A percentile compares a stretch with the other conserved stretches of the same genome.
Evolutionary conservation across 495 filamentous ascomycete genomes (phyloP).

Genomic region (Pseudevernia furfuracea): DNA sequence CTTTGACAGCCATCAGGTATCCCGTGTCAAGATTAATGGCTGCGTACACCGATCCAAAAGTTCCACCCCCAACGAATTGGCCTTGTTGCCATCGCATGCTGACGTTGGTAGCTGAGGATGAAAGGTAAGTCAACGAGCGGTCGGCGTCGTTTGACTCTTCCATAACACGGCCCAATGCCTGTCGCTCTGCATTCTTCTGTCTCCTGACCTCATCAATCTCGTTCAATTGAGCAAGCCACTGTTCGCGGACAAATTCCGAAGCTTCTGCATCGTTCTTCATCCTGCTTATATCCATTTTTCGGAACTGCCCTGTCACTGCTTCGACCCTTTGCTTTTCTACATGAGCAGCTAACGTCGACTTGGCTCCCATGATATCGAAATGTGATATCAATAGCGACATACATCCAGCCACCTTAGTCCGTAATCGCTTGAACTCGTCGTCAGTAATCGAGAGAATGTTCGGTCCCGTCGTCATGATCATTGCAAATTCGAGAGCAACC

Average conservation of each 20-base stretch:
- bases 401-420: conserved; percentile 87
- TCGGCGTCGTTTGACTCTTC: conserved; percentile 94
- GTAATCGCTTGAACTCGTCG: conserved; percentile 70
- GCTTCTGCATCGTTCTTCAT: conserved; percentile 83
- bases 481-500: conserved; percentile 87
- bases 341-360: conserved; percentile 85
- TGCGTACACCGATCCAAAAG: conserved; percentile 93
- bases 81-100: conserved; percentile 96
- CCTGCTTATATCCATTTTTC: conserved; percentile 64
- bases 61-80: conserved; percentile 92
- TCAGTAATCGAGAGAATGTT: conserved; percentile 84
- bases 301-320: conserved; percentile 61
- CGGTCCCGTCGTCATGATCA: conserved; percentile 89
- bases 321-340: conserved; percentile 74
- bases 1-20: conserved; percentile 96
- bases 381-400: conserved; percentile 97
- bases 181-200: conserved; percentile 76
- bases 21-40: conserved; percentile 95
- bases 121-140: conserved; percentile 85
- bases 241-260: conserved; percentile 58
- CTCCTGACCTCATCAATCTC: conserved; percentile 71
- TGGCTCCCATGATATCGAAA: conserved; percentile 97
- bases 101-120: conserved; percentile 88
- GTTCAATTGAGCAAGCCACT: conserved; percentile 59
- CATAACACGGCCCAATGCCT: conserved; percentile 79